phyloP scores from a whole-genome alignment of 495 filamentous ascomycete genomes.

The Penicillium maclennaniae region DNA sequence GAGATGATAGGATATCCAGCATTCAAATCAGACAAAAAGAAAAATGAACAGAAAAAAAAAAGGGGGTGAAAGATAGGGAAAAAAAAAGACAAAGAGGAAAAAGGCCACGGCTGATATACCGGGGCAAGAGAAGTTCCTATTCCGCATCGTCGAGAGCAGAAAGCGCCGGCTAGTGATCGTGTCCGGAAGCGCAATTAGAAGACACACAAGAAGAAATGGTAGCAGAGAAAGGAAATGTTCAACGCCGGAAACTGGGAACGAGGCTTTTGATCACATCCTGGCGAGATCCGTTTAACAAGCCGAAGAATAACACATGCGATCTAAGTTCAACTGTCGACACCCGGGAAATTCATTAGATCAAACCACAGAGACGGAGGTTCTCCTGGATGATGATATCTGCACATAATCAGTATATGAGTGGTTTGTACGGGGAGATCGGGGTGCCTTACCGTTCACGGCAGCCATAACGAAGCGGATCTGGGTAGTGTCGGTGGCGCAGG shows the following conservation, averaged over 20 bases:
- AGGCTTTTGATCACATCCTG: conserved; percentile 28
- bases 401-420: neutral
- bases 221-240: conserved; percentile 31
- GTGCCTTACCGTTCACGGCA: conserved; percentile 86
- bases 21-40: conserved; percentile 32
- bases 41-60: conserved; percentile 13
- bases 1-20: conserved; percentile 44
- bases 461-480: conserved; percentile 99
- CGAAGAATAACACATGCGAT: conserved; percentile 33
- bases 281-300: conserved; percentile 26
- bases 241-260: conserved; percentile 43
- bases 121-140: conserved; percentile 24
- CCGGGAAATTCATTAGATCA: conserved; percentile 68
- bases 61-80: conserved; percentile 12
- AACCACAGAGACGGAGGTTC: conserved; percentile 94
- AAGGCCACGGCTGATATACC: neutral
- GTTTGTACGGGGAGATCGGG: neutral
- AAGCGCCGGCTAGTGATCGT: conserved; percentile 44
- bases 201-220: conserved; percentile 17
- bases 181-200: conserved; percentile 33
- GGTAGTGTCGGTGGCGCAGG: conserved; percentile 94
- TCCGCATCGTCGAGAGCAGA: conserved; percentile 40
- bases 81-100: conserved; percentile 1
- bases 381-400: conserved; percentile 99
- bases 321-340: conserved; percentile 36